Base-by-base conservation (phyloP, 2,329 filamentous ascomycete species). In the Fusarium sp. region DNA sequence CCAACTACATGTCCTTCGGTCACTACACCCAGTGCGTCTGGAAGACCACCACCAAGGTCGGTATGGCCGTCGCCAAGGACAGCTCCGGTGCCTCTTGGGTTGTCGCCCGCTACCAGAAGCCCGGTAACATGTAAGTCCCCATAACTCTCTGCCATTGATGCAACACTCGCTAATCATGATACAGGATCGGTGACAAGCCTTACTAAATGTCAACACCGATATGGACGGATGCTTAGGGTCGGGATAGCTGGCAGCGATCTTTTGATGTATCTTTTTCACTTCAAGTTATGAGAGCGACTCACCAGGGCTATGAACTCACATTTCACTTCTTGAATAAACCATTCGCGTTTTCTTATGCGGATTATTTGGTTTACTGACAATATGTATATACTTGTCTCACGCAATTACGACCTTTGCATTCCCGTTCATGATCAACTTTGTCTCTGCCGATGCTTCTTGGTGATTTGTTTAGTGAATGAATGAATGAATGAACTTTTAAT, bases 21-120 rank as follows among this genome's bases (percentile, higher is more conserved):
- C 76, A 78, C 70, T 78, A 78, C 74, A 78, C 76, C 33, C 76
- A 78, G 63, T 66, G 69, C 49, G 54, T 78, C 61, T 78, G 76
- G 76, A 75, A 75, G 64, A 51, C 68, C 44, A 78, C 76, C 67
- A 75, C 66, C 68, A 78, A 76, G 73, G 70, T 78, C 71, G 76
- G 73, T 36, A 78, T 78, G 73, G 76, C 73, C 22, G 47, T 66
- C 22, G 65, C 74, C 51, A 66, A 55, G 51, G 59, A 69, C 58
- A 60, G 24, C 36, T 60, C 68, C 56, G 76, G 76, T 26, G 44
- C 63, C n/a, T 62, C 59, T n/a, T 78, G 64, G 44, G 75, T 78
- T 15, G 76, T 78, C 54, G 76, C 68, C 42, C 76, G 76, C 57
- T 78, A 78, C 73, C 70, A 75, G 17, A 36, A 61, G 49, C 73